Evolutionary conservation across 441 rosid genomes (phyloP), one percentile per base, ranked within the genome.

Genomic region (Omphalea diandra): DNA sequence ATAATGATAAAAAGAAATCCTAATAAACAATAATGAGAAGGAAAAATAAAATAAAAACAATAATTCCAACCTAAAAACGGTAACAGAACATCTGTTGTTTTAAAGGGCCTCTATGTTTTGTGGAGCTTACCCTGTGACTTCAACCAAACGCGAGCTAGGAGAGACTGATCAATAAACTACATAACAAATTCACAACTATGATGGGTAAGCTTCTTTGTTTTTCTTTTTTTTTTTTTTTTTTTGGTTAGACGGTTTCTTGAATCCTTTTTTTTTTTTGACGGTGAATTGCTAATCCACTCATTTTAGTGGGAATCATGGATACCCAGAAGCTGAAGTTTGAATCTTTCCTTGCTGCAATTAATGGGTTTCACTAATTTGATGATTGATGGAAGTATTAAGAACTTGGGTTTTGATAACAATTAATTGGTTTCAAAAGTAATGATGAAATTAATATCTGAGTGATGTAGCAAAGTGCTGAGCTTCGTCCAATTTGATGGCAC

Each of bases 251-350:
- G 56, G 27, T 41, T 41, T 12, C 36, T 43, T 55, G 29, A 38
- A n/a, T n/a, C n/a, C n/a, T n/a, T n/a, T 55, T 55, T n/a, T 7
- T 11, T 63, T 41, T 26, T 0, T 27, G 36, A 5, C 10, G 26
- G 59, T n/a, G 18, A 47, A 36, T 41, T 35, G 26, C 41, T 20
- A 26, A 15, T 12, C 14, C 7, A 20, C 18, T 4, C 7, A 5
- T 35, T 47, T 22, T 33, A 10, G 56, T n/a, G 27, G 27, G 54
- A 61, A 53, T 60, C 46, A 32, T 5, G n/a, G 36, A 38, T 29
- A 54, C 70, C 62, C 63, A 22, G 58, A 72, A 57, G 56, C 74
- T 57, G 63, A 40, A 65, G 36, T 27, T 43, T 54, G 40, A 59
- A 8, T 65, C 31, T 41, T 46, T 33, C 0, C 22, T 56, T 26